Evolutionary conservation across 2,329 filamentous ascomycete species (phyloP), one percentile per base, ranked within the genome.

Genomic region (Neopestalotiopsis clavispora): DNA sequence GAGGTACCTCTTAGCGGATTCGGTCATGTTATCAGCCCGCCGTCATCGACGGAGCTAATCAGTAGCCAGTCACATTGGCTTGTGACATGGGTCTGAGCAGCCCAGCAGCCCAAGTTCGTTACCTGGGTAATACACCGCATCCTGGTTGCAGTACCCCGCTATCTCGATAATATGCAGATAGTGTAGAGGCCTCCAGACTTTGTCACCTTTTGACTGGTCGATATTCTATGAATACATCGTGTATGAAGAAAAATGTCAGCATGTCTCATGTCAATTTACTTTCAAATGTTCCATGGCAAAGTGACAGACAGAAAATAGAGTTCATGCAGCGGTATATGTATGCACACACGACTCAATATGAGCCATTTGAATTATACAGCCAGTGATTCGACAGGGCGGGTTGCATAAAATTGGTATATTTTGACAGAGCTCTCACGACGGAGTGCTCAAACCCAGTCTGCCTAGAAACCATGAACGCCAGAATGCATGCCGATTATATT

Each of bases 1-100:
- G 61, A 45, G 61, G 28, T 64, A 52, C 61, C 38, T 52, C 38
- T 23, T 30, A 64, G 61, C 40, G 61, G 61, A 49, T 64, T 64
- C 61, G 61, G 61, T 64, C 61, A 64, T 64, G 61, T 64, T 64
- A 64, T 64, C 40, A 64, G 40, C 38, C 61, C 61, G 61, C 61
- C 61, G 61, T 64, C 61, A 64, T 64, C 20, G 61, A 64, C 61
- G 34, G 38, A 64, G 38, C 61, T 64, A 34, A 52, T 52, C 45
- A 52, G 45, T 20, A 52, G 45, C 45, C 45, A 52, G 45, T 52
- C 45, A 52, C 45, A 52, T 52, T 52, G 17, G 45, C 45, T 17
- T 52, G 45, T 52, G 57, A 60, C 32, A 30, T 60, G 57, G 32
- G 23, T 28, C 57, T 57, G 17, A 28, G 7, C 9, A 57, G 23